Evolutionary conservation across 148 eudicot genomes (phyloP).

Genomic region (Diospyros kaki): DNA sequence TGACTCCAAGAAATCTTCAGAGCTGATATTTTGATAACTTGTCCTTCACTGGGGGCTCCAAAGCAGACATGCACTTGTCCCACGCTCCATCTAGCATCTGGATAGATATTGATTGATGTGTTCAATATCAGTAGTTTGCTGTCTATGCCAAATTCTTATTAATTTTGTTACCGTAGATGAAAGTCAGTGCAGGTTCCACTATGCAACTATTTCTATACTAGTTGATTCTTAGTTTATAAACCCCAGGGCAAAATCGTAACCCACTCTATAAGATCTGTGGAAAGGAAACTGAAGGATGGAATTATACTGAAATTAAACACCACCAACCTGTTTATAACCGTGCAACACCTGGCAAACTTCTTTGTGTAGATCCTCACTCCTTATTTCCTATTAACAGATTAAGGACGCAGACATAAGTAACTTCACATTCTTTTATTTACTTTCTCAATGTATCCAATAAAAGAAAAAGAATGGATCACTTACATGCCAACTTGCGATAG

Average conservation of each 20-base stretch:
- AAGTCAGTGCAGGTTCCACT: neutral
- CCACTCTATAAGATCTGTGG: neutral
- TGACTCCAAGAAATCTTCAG: slow-evolving; percentile 19
- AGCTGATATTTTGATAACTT: slow-evolving; percentile 67
- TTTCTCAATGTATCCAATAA: neutral
- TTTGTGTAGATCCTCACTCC: slow-evolving; percentile 75
- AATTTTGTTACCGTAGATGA: neutral
- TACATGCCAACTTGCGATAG: slow-evolving; percentile 98
- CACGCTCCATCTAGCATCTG: slow-evolving; percentile 89
- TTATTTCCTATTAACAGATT: slow-evolving; percentile 65
- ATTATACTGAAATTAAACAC: neutral
- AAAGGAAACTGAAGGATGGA: neutral
- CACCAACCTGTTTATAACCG: slow-evolving; percentile 90
- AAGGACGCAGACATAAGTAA: neutral
- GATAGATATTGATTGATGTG: neutral
- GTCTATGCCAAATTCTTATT: neutral
- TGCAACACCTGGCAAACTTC: slow-evolving; percentile 89
- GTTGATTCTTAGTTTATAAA: neutral
- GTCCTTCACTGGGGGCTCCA: slow-evolving; percentile 70
- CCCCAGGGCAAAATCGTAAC: neutral
- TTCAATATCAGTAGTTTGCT: neutral
- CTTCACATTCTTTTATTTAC: neutral
- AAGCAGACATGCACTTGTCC: slow-evolving; percentile 84
- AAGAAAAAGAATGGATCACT: slow-evolving; percentile 16
- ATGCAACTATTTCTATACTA: neutral